phyloP scores from a whole-genome alignment of 305 asterid genomes.

The Fraxinus latifolia region DNA sequence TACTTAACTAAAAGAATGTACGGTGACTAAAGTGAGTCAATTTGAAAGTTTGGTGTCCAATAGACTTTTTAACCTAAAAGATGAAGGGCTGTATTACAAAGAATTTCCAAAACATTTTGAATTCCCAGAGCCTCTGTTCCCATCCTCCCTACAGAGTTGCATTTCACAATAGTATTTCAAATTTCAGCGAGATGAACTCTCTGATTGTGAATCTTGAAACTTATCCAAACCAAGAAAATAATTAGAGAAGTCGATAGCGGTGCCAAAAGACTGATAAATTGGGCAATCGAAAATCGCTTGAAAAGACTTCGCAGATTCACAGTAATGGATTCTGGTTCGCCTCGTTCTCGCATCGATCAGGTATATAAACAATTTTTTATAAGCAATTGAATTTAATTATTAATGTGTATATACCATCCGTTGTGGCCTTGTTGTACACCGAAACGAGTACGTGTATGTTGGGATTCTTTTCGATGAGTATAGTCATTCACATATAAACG shows the following conservation, averaged over 20 bases:
- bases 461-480: neutral
- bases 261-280: neutral
- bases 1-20: neutral
- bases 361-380: conserved; percentile 23
- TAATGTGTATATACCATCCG: neutral
- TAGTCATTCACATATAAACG: neutral
- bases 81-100: conserved; percentile 28
- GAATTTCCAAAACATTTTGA: conserved; percentile 29
- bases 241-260: neutral
- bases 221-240: neutral
- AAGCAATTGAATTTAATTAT: neutral
- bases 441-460: neutral
- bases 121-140: neutral
- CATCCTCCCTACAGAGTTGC: conserved; percentile 14
- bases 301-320: conserved; percentile 22
- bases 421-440: neutral
- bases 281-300: conserved; percentile 10
- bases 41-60: neutral
- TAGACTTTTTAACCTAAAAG: neutral
- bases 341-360: conserved; percentile 72
- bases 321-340: conserved; percentile 56
- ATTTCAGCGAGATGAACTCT: conserved; percentile 1
- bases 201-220: neutral
- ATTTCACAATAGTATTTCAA: neutral
- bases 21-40: neutral